Evolutionary conservation across 202 grass and related monocot species (phyloP).

Genomic region (Carex sylvatica): DNA sequence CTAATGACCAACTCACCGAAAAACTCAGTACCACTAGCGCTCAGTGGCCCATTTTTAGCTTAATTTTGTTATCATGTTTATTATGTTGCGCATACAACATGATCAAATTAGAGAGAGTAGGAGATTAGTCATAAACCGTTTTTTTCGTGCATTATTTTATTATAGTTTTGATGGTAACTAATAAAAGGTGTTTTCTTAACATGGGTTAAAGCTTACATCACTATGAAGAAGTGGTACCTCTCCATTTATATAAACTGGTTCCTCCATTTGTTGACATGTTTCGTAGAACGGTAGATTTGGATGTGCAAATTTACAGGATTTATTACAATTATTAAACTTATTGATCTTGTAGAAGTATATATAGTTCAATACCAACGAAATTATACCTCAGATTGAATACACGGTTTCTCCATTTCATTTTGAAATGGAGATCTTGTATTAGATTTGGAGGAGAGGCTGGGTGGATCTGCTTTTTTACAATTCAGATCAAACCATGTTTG

Average conservation of each 20-base stretch:
- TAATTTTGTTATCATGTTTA: background rate
- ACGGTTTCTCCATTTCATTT: background rate
- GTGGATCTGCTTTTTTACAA: background rate
- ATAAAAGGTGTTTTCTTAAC: background rate
- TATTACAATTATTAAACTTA: background rate
- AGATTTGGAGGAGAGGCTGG: background rate
- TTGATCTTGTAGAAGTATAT: background rate
- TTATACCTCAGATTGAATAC: background rate
- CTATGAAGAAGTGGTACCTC: background rate
- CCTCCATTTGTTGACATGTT: background rate
- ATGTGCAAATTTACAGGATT: background rate
- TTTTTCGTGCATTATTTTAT: conserved; percentile 5
- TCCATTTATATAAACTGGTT: background rate
- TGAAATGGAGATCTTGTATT: background rate
- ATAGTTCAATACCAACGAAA: background rate
- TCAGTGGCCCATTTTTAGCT: background rate
- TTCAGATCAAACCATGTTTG: conserved; percentile 3
- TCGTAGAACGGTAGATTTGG: background rate
- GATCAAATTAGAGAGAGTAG: background rate
- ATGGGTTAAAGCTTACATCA: background rate
- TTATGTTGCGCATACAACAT: background rate
- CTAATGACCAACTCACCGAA: background rate
- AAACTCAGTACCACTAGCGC: background rate
- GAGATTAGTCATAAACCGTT: background rate
- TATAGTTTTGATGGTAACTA: background rate